These are phyloP conservation scores for Syncephalastrum racemosum DNA, from an alignment of 371 early-diverging fungal genomes.

Conservation along the genomic window DNA sequence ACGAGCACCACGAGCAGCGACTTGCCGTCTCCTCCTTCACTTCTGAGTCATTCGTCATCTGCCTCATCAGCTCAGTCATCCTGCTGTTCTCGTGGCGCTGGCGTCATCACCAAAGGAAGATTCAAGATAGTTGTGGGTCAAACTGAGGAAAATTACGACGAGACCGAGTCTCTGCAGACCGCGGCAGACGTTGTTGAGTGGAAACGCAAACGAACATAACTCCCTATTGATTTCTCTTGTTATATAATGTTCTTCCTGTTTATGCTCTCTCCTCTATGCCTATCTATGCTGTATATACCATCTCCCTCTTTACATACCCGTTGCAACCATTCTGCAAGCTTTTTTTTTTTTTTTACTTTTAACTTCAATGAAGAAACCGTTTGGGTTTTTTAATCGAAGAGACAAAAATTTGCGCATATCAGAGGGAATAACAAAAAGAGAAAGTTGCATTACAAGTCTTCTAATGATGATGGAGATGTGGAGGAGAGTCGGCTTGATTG, in stretches of 20 bases:
- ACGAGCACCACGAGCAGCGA: constrained; percentile 16
- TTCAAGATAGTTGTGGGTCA: constrained; percentile 43
- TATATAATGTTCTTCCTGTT: not conserved
- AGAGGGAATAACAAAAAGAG: too few relatives aligned
- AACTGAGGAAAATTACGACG: constrained; percentile 6
- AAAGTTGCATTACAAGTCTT: too few relatives aligned
- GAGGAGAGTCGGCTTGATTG: constrained; percentile 1
- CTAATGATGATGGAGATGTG: constrained; percentile 1
- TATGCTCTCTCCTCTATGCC: not conserved
- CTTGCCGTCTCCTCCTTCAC: constrained; percentile 5
- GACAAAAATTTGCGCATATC: too few relatives aligned
- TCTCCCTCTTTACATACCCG: too few relatives aligned
- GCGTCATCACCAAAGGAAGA: constrained; percentile 29
- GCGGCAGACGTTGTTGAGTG: constrained; percentile 11
- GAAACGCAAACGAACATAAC: constrained; percentile 16
- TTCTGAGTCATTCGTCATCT: constrained; percentile 5
- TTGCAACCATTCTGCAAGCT: too few relatives aligned
- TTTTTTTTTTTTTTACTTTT: too few relatives aligned
- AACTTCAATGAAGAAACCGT: too few relatives aligned
- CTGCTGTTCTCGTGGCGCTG: constrained; percentile 5
- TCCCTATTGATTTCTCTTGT: not conserved
- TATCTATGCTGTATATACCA: not conserved
- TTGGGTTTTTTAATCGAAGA: too few relatives aligned
- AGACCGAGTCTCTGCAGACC: constrained; percentile 5
- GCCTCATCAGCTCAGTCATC: constrained; percentile 8